Base-by-base conservation (phyloP, 805 yeast species). In the Kluyveromyces nonfermentans region DNA sequence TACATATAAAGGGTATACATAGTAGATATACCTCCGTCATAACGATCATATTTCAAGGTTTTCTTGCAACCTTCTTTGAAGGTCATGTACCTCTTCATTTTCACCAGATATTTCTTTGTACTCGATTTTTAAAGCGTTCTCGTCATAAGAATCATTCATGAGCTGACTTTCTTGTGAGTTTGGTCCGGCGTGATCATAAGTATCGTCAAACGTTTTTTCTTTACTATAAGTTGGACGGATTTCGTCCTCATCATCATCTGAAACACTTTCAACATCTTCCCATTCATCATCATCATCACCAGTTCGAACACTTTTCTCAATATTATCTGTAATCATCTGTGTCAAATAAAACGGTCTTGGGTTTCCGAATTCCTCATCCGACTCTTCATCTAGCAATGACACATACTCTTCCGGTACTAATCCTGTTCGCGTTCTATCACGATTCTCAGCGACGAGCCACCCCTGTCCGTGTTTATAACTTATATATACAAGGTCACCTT, bases 381-480 rank as follows among this genome's bases (percentile, higher is more conserved):
- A 46, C 16, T 48, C 53, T 8, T 50, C 51, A 2, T 49, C 48
- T 16, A 68, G 31, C 37, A 73, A 58, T 42, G 85, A 82, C 25
- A 93, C 96, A 56, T 89, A 93, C 55, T 85, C 96, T 56, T 89
- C 95, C 1, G 98, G 98, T 5, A 93, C 95, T 41, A 93, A 74
- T 1, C 98, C 98, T 10, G 94, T 85, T 49, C 53, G 53, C 1
- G 61, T 54, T 16, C 59, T 51, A 17, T 48, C 52, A 18, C 53
- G 89, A 48, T 57, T 57, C 53, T 77, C 80, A 0, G 97, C 97
- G 41, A 93, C 97, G 3, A 93, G 73, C 99, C 98, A 93, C 7
- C 99, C 99, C 61, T 90, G 97, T 20, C 97, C 97, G 61, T 90
- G 96, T 45, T 94, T 77, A 62, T 89, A 90, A 46, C 82, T 78